Evolutionary conservation across 768 basidiomycete genomes (phyloP).

Genomic region (Boletus fagicola): DNA sequence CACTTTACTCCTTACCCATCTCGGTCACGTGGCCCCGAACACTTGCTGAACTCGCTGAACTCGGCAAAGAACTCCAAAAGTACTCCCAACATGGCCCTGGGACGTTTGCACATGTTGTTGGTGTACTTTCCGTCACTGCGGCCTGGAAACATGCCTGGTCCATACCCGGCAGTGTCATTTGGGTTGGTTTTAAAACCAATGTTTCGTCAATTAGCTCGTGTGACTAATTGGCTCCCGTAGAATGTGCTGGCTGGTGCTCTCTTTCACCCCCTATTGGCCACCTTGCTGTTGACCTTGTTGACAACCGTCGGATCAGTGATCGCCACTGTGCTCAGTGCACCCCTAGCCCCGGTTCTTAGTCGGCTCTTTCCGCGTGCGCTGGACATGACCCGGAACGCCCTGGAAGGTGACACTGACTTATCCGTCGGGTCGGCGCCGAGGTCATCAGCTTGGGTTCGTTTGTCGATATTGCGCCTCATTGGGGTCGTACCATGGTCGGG

Average conservation of each 20-base stretch:
- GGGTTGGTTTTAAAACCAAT: constrained; percentile 50
- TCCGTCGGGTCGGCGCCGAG: constrained; percentile 36
- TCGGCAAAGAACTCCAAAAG: constrained; percentile 72
- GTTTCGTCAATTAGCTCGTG: constrained; percentile 2
- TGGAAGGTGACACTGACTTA: constrained; percentile 63
- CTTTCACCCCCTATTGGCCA: constrained; percentile 79
- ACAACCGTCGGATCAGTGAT: constrained; percentile 85
- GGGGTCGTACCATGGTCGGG: constrained; percentile 97
- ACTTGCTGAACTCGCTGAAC: constrained; percentile 68
- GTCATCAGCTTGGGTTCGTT: constrained; percentile 71
- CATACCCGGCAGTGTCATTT: constrained; percentile 88
- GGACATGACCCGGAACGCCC: constrained; percentile 76
- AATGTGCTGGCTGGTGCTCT: constrained; percentile 89
- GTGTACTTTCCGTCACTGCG: constrained; percentile 78
- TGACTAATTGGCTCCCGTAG: constrained; percentile 39
- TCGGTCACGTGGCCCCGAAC: constrained; percentile 76
- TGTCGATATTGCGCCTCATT: constrained; percentile 84
- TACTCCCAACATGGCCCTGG: constrained; percentile 70
- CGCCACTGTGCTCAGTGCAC: constrained; percentile 76
- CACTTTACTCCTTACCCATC: constrained; percentile 60
- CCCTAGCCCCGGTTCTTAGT: constrained; percentile 80
- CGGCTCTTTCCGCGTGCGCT: constrained; percentile 82
- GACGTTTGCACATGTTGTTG: constrained; percentile 73
- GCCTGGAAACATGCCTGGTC: constrained; percentile 99
- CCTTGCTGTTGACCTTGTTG: constrained; percentile 75